A percentile compares a stretch with the other conserved stretches of the same genome.
These are phyloP conservation scores for Thuidium tamariscinum DNA, from an alignment of 225 moss, liverwort and hornwort genomes.

Conservation along the genomic window DNA sequence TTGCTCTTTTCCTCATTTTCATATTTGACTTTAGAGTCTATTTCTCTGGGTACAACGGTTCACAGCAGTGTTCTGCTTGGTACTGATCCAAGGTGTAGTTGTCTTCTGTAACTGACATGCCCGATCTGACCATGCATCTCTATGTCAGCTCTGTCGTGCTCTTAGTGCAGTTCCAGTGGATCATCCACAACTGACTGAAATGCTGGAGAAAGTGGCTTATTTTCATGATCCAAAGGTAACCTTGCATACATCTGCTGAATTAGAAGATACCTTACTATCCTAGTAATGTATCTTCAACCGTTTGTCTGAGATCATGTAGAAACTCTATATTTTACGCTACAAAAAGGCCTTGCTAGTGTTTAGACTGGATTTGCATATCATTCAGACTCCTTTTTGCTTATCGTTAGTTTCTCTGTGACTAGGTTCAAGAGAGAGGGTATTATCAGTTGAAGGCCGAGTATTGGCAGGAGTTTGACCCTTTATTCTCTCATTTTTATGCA, in stretches of 20 bases:
- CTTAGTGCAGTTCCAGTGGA: conserved; percentile 75
- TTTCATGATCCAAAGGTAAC: conserved; percentile 83
- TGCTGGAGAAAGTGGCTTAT: conserved; percentile 76
- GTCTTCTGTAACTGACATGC: not conserved
- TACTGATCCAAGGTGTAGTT: not conserved
- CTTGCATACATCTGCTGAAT: not conserved
- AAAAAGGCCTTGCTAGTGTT: not conserved
- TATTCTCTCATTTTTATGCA: conserved; percentile 81
- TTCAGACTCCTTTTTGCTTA: not conserved
- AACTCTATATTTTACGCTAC: not conserved
- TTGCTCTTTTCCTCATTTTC: not conserved
- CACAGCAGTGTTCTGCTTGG: not conserved
- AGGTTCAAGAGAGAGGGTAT: conserved; percentile 88
- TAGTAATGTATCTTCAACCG: not conserved
- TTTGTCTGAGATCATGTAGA: not conserved
- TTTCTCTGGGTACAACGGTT: not conserved
- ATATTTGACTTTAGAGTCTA: not conserved
- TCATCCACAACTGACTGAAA: conserved; percentile 46
- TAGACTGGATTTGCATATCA: not conserved
- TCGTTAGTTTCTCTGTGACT: not conserved
- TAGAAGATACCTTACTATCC: not conserved
- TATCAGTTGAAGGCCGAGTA: conserved; percentile 83
- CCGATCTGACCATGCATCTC: not conserved
- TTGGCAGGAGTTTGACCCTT: conserved; percentile 95
- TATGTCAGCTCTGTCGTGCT: conserved; percentile 42